Conservation (phyloP, 208 protist genomes). For the Leishmania martiniquensis region DNA sequence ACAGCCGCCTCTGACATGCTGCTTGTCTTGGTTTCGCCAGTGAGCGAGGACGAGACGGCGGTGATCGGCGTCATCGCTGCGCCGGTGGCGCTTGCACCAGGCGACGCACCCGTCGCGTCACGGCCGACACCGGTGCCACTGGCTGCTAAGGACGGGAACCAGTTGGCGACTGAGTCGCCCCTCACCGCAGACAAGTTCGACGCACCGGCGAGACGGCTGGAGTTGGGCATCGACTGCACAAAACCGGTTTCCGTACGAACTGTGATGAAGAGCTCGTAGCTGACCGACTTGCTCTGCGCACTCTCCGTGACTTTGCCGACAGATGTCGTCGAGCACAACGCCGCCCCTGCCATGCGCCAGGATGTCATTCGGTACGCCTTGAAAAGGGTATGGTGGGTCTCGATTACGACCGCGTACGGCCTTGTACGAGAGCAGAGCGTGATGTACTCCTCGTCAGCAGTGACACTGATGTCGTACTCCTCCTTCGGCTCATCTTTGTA, state of each 20-base stretch:
- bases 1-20: slow-evolving; percentile 71
- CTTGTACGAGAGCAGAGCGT: slow-evolving; percentile 69
- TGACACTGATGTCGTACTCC: slow-evolving; percentile 74
- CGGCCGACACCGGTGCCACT: slow-evolving; percentile 17
- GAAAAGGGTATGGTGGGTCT: slow-evolving; percentile 76
- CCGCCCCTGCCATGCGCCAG: slow-evolving; percentile 70
- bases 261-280: slow-evolving; percentile 81
- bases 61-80: slow-evolving; percentile 52
- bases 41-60: slow-evolving; percentile 81
- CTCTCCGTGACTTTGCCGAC: slow-evolving; percentile 81
- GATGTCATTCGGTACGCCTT: slow-evolving; percentile 83
- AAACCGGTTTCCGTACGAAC: slow-evolving; percentile 76
- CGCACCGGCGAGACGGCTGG: slow-evolving; percentile 70
- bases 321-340: slow-evolving; percentile 64
- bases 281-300: slow-evolving; percentile 63
- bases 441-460: slow-evolving; percentile 88
- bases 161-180: slow-evolving; percentile 50
- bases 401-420: slow-evolving; percentile 74
- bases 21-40: slow-evolving; percentile 68
- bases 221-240: slow-evolving; percentile 72
- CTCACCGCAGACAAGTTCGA: slow-evolving; percentile 48
- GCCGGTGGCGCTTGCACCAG: slow-evolving; percentile 4
- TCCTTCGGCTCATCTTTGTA: slow-evolving; percentile 37
- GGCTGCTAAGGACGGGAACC: slow-evolving; percentile 58
- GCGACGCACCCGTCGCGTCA: slow-evolving; percentile 17